Conservation (phyloP, 2,329 filamentous ascomycete species). For the Colletotrichum sp. region DNA sequence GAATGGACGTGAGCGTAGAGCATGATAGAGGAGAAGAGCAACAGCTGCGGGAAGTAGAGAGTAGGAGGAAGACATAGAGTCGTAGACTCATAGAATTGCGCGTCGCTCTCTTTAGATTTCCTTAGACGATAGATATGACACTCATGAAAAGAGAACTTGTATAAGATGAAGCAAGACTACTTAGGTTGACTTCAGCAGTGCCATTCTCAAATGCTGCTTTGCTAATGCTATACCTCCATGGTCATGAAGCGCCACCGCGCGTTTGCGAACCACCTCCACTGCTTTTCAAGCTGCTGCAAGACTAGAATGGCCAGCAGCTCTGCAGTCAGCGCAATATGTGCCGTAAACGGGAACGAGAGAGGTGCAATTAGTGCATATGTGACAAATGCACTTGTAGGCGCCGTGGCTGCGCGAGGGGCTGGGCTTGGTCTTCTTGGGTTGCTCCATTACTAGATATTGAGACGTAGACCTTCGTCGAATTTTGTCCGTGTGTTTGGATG, state of each 20-base stretch:
- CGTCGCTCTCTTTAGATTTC: background rate
- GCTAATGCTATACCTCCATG: background rate
- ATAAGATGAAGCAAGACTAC: background rate
- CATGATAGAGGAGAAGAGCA: background rate
- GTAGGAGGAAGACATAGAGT: background rate
- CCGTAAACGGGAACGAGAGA: background rate
- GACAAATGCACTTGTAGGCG: background rate
- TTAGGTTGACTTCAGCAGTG: background rate
- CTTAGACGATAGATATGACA: background rate
- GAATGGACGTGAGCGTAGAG: background rate
- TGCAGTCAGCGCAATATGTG: background rate
- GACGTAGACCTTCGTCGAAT: background rate
- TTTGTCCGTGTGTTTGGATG: background rate
- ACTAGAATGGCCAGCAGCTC: background rate
- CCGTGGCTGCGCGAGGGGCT: background rate
- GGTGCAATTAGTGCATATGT: background rate
- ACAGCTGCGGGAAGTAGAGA: background rate
- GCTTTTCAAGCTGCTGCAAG: background rate
- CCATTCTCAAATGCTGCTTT: background rate
- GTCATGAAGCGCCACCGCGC: background rate
- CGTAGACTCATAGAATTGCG: background rate
- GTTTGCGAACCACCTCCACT: background rate
- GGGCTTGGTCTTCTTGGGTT: background rate
- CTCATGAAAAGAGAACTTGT: background rate
- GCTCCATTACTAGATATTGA: background rate